Evolutionary conservation across 202 grass and related monocot genomes (phyloP).

Genomic region (Miscanthus sacchariflorus): DNA sequence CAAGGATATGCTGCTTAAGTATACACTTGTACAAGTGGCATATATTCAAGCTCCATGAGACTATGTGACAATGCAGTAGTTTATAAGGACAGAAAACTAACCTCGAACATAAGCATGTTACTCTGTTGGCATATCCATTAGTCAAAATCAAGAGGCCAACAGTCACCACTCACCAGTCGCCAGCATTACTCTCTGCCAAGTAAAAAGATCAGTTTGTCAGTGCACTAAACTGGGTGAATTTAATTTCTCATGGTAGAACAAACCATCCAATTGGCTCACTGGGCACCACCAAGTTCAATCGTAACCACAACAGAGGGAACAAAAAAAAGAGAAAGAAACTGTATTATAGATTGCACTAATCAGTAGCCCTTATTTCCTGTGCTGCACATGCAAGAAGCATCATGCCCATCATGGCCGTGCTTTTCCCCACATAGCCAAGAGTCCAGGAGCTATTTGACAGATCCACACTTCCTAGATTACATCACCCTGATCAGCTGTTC

Average conservation of each 20-base stretch:
- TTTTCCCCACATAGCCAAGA: constrained; percentile 55
- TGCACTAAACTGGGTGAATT: not conserved
- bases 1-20: not conserved
- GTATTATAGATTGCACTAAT: not conserved
- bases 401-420: constrained; percentile 28
- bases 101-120: not conserved
- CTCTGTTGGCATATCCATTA: not conserved
- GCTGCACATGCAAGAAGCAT: constrained; percentile 48
- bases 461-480: constrained; percentile 50
- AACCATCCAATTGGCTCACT: not conserved
- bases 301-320: not conserved
- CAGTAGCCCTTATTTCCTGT: constrained; percentile 7
- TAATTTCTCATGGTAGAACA: not conserved
- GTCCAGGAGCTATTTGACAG: constrained; percentile 47
- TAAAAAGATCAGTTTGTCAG: not conserved
- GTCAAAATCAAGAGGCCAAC: not conserved
- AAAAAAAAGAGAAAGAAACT: not conserved
- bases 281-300: constrained; percentile 14
- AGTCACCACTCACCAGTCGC: not conserved
- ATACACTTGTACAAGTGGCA: not conserved
- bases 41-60: not conserved
- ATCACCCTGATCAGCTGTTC: constrained; percentile 28
- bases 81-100: constrained; percentile 13
- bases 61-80: not conserved
- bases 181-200: not conserved